Evolutionary conservation across 2,329 filamentous ascomycete genomes (phyloP), one percentile per base, ranked within the genome.

Genomic region (Chrysoporthe deuterocubensis): DNA sequence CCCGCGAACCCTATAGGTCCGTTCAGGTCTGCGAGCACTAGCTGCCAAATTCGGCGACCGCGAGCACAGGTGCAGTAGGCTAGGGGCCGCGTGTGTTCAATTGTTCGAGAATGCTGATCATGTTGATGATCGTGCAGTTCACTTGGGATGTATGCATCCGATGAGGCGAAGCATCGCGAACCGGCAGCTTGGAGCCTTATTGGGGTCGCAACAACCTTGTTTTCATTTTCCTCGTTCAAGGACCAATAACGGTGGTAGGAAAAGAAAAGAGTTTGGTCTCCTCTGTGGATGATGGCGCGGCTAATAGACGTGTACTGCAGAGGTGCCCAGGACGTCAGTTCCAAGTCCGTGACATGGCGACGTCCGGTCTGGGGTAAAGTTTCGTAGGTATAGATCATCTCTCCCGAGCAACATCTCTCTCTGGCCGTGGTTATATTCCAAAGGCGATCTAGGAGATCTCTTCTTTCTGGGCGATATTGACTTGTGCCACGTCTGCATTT

Each of bases 11-110:
- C 50, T 54, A 54, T 54, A 54, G 50, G 50, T 21, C 50, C 11
- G 26, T 16, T 32, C 11, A 34, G 50, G 50, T 6, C 7, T 34
- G 50, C 26, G 13, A 16, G 50, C 32, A 21, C 26, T 21, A 57
- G 54, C 54, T 57, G 54, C 54, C 54, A 6, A 18, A 57, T 57
- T 57, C 32, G 54, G 54, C 18, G 34, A 54, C 26, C 26, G 50
- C 32, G 26, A 54, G 13, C 26, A 21, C 50, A 54, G 21, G 50
- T 8, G 14, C 32, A 54, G 50, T 21, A 54, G 50, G 50, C 50
- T 54, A 54, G 21, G 21, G 50, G 50, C 50, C 50, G 50, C 50
- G 50, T 54, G 32, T 54, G 50, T 34, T 11, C 50, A 34, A 26
- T 32, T 11, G 16, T 54, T 21, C 26, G 26, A 2, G 13, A 32